Percentiles rank a stretch among this genome's conserved stretches.
Conservation (phyloP, 1,139 yeast species). For the Suhomyces wounanorum region DNA sequence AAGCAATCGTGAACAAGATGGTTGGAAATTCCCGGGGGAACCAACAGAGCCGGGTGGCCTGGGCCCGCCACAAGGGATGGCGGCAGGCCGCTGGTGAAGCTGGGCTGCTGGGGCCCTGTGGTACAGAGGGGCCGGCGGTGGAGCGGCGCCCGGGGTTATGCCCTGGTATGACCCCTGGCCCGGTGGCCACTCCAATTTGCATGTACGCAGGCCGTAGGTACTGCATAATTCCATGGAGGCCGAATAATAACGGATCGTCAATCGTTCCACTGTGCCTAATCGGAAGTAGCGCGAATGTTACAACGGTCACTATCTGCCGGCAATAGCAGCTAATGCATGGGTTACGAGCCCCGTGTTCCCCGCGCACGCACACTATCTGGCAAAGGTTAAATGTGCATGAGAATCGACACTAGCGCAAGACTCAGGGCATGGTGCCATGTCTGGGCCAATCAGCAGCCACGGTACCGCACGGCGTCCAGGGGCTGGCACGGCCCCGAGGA, state of each 20-base stretch:
- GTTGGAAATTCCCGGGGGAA: neutral
- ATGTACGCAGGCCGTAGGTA: neutral
- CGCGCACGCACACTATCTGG: neutral
- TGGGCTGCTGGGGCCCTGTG: too few species aligned
- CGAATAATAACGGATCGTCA: constrained; percentile 10
- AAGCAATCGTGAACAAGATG: constrained; percentile 1
- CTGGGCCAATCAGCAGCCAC: neutral
- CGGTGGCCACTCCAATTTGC: neutral
- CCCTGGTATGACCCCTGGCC: too few species aligned
- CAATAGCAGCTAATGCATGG: neutral
- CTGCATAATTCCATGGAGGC: constrained; percentile 11
- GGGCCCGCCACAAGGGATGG: too few species aligned
- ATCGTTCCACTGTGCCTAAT: constrained; percentile 7
- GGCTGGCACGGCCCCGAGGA: neutral
- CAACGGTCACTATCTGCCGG: constrained; percentile 11
- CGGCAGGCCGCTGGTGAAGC: too few species aligned
- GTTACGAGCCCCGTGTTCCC: constrained; percentile 2
- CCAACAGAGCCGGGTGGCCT: neutral
- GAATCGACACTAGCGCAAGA: constrained; percentile 6
- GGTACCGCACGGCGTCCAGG: neutral
- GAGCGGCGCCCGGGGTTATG: neutral
- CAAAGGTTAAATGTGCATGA: constrained; percentile 9
- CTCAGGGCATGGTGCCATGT: neutral
- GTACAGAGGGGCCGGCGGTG: neutral
- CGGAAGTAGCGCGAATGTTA: constrained; percentile 6